Base-by-base conservation (phyloP, 2,329 filamentous ascomycete species). In the Dothidotthia symphoricarpi region DNA sequence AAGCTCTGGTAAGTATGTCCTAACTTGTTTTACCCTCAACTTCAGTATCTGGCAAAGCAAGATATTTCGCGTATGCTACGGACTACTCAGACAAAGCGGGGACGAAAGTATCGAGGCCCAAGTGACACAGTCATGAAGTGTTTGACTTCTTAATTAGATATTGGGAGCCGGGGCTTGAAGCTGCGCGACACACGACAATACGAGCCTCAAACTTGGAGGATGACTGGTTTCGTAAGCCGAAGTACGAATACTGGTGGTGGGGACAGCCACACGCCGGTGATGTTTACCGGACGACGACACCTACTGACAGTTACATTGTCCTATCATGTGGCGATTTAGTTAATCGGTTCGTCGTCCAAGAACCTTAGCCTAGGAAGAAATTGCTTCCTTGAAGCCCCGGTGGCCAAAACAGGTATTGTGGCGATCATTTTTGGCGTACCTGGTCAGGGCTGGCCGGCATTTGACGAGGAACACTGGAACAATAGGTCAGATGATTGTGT, bases 141-240 rank as follows among this genome's bases (percentile, higher is more conserved):
- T 53, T 59, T 49, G 36, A 48, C 45, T 55, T 58, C 54, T 60
- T 43, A 59, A 53, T 53, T 41, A 56, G 47, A 45, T 51, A 43
- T 38, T 45, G 41, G 41, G 50, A 57, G 45, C 49, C 52, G 51
- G 52, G 49, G 34, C 13, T 27, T 17, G 34, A 33, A 32, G 34
- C 31, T 39, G 40, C 39, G 41, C 36, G 32, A 16, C 17, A 19
- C 14, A 13, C n/a, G 11, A 30, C 15, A 26, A 28, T 25, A 33
- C 16, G 13, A 10, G 15, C 12, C 10, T 29, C 14, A n/a, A 13
- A 12, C 3, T 16, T n/a, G 25, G 28, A 14, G 24, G 15, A 16
- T 22, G 13, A 24, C 13, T 11, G 9, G 30, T 8, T 33, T 12
- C 12, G 36, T 33, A 29, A 33, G 35, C 34, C 24, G 26, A 12